Base-by-base conservation (phyloP, 2,329 filamentous ascomycete genomes). In the Fusarium sp. region DNA sequence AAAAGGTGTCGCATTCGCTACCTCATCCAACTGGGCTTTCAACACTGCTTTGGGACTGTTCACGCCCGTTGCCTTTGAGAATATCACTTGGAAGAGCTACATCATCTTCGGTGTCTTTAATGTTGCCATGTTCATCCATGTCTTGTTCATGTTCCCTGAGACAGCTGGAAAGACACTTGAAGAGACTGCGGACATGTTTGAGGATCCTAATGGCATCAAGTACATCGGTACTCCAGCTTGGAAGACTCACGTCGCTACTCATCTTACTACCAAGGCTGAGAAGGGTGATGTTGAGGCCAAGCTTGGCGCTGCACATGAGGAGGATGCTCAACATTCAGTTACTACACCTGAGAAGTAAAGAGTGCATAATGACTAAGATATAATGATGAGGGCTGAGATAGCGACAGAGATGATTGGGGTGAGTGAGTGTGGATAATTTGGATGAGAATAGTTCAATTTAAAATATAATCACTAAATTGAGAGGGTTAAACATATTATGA, bases 141-240 rank as follows among this genome's bases (percentile, higher is more conserved):
- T 79, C 9, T 86, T 85, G 74, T 81, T 87, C 69, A 81, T 86
- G 71, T 87, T 86, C 63, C 84, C 84, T 0, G 85, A 87, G 66
- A 87, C 86, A 0, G 82, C 84, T 67, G 77, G 78, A 70, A 85
- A 86, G 45, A 86, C 85, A 3, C 83, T 92, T 4, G 91, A 92
- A 79, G 90, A 92, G 75, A 88, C 92, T 79, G 90, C 92, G 63
- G 49, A 77, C 12, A 79, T 82, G 44, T 83, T 83, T 24, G 75
- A 77, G 18, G 75, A 77, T 6, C 72, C 74, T 0, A 22, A 77
- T 6, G 75, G 75, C 7, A 74, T 77, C 13, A 63, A 64, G 11
- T 75, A 65, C 9, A 58, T 77, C 8, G 75, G 75, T 1, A 77
- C 75, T 0, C 69, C 69, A 0, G 75, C 75, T 13, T 77, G 75